Percentiles rank a stretch among this genome's conserved stretches.
Conservation (phyloP, 805 yeast species). For the Saturnispora diversa region DNA sequence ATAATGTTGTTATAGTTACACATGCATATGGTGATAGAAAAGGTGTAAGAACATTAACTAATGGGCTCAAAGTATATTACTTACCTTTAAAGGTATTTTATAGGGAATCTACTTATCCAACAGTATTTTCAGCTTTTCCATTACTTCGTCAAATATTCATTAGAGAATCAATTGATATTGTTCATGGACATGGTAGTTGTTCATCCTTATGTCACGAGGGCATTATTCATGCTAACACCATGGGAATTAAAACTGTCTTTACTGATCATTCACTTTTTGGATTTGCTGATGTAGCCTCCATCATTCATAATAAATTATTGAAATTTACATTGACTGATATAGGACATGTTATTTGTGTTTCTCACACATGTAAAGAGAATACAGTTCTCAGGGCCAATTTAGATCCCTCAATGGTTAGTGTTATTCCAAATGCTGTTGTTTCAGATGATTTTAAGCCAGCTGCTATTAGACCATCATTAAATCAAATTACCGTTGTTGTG, state of each 20-base stretch:
- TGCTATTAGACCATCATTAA: slow-evolving; percentile 23
- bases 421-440: slow-evolving; percentile 93
- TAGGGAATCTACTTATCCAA: slow-evolving; percentile 79
- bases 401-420: slow-evolving; percentile 72
- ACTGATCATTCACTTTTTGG: slow-evolving; percentile 97
- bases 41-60: slow-evolving; percentile 77
- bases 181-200: slow-evolving; percentile 93
- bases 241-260: slow-evolving; percentile 87
- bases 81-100: slow-evolving; percentile 76
- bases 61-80: slow-evolving; percentile 89
- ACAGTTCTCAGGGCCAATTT: slow-evolving; percentile 81
- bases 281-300: slow-evolving; percentile 76
- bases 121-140: slow-evolving; percentile 85
- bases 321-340: slow-evolving; percentile 79
- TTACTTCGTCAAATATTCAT: slow-evolving; percentile 74
- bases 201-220: slow-evolving; percentile 85
- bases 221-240: slow-evolving; percentile 80
- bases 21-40: slow-evolving; percentile 79
- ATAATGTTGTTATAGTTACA: slow-evolving; percentile 77
- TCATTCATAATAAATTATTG: slow-evolving; percentile 77
- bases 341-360: slow-evolving; percentile 92
- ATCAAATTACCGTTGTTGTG: slow-evolving; percentile 71
- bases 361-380: slow-evolving; percentile 94
- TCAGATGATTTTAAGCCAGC: slow-evolving; percentile 69
- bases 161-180: slow-evolving; percentile 77